Conservation (phyloP, 2,329 filamentous ascomycete species). For the Emmonsiellopsis sp. region DNA sequence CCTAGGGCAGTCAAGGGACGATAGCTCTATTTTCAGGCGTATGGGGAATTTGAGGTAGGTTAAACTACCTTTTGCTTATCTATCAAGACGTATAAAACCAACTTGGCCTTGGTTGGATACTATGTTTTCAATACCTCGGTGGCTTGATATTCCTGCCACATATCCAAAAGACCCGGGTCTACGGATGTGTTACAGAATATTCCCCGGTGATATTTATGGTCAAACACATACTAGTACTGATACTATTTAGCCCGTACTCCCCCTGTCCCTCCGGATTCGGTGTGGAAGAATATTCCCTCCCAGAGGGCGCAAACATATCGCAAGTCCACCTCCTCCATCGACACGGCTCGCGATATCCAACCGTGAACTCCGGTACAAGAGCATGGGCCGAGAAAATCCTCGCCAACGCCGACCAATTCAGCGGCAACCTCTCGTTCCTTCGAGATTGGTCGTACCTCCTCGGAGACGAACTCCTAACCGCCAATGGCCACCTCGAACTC, state of each 20-base stretch:
- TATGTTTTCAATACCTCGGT: neutral
- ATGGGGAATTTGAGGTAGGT: constrained; percentile 52
- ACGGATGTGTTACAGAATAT: no score
- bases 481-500: constrained; percentile 62
- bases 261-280: constrained; percentile 62
- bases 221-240: neutral
- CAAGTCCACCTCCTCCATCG: constrained; percentile 65
- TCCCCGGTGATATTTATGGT: neutral
- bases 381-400: constrained; percentile 49
- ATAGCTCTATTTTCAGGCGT: constrained; percentile 58
- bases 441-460: constrained; percentile 60
- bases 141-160: no score
- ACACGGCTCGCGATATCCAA: constrained; percentile 66
- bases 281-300: constrained; percentile 60
- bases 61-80: neutral
- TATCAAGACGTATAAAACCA: neutral
- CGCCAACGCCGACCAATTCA: constrained; percentile 46
- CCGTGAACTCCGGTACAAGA: constrained; percentile 47
- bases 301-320: constrained; percentile 55
- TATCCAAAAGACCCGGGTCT: no score
- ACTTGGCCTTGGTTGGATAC: no score
- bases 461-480: constrained; percentile 62
- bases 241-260: constrained; percentile 50
- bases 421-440: constrained; percentile 54
- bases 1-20: constrained; percentile 45